Conservation (phyloP, 768 basidiomycete genomes). For the Hemileccinum impolitum region DNA sequence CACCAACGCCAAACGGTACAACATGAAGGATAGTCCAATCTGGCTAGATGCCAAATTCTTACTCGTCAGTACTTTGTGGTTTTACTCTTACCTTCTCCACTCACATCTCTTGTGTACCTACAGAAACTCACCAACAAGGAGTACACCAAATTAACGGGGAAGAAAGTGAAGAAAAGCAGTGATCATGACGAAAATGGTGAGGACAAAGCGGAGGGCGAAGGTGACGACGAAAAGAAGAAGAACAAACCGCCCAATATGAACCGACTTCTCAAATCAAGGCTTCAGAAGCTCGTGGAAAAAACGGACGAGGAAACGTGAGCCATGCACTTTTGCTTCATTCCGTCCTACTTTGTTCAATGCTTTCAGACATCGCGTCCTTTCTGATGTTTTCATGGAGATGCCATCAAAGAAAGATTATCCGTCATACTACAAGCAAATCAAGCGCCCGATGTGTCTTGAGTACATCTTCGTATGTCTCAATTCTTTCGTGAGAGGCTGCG, state of each 20-base stretch:
- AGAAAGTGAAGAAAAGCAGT: constrained; percentile 36
- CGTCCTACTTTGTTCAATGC: not conserved
- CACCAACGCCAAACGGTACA: constrained; percentile 78
- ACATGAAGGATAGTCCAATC: constrained; percentile 74
- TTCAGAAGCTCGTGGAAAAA: constrained; percentile 73
- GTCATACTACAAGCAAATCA: constrained; percentile 75
- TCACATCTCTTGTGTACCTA: not conserved
- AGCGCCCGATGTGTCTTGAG: constrained; percentile 75
- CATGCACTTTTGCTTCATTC: not conserved
- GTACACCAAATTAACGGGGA: constrained; percentile 44
- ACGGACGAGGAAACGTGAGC: constrained; percentile 63
- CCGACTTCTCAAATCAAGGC: constrained; percentile 60
- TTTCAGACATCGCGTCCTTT: constrained; percentile 61
- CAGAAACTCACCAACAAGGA: constrained; percentile 51
- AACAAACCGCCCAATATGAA: constrained; percentile 60
- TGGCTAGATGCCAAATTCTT: constrained; percentile 81
- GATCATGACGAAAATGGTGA: constrained; percentile 39
- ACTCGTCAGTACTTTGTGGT: constrained; percentile 48
- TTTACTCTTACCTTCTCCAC: not conserved
- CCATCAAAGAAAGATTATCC: constrained; percentile 80
- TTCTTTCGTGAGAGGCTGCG: not conserved
- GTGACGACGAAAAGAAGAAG: constrained; percentile 43
- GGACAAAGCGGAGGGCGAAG: constrained; percentile 41
- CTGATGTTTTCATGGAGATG: constrained; percentile 79
- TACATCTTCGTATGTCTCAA: constrained; percentile 63